Conservation (phyloP, 345 rosid genomes). For the Brassica rapa region DNA sequence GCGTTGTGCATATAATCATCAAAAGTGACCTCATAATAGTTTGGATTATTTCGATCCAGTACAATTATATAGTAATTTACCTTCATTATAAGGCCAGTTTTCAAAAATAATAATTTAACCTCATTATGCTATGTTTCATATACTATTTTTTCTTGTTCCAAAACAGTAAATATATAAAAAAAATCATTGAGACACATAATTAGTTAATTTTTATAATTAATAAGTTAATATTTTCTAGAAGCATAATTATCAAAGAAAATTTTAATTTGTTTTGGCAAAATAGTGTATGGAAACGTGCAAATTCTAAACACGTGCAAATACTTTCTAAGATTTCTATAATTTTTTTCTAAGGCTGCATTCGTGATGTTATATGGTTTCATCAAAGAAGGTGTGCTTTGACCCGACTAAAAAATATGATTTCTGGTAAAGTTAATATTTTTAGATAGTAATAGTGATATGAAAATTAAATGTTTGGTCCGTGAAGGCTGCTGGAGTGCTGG, state of each 20-base stretch:
- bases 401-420: not conserved
- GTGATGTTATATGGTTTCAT: constrained; percentile 22
- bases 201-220: not conserved
- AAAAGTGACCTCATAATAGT: not conserved
- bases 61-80: not conserved
- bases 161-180: not conserved
- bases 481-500: constrained; percentile 32
- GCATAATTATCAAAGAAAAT: not conserved
- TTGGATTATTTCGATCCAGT: not conserved
- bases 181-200: not conserved
- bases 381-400: constrained; percentile 45
- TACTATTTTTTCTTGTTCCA: not conserved
- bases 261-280: not conserved
- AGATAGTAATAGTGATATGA: constrained; percentile 1
- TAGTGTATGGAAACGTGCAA: not conserved
- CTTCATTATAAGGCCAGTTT: too few species aligned
- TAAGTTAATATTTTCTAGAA: constrained; percentile 2
- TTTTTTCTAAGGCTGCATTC: not conserved
- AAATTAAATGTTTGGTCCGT: constrained; percentile 28
- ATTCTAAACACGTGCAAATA: constrained; percentile 25
- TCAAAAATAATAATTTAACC: not conserved
- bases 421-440: not conserved
- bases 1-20: not conserved
- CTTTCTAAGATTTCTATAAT: not conserved
- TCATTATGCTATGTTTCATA: constrained; percentile 6